phyloP scores from a whole-genome alignment of 2,329 filamentous ascomycete species.

The Gliomastix tumulicola region DNA sequence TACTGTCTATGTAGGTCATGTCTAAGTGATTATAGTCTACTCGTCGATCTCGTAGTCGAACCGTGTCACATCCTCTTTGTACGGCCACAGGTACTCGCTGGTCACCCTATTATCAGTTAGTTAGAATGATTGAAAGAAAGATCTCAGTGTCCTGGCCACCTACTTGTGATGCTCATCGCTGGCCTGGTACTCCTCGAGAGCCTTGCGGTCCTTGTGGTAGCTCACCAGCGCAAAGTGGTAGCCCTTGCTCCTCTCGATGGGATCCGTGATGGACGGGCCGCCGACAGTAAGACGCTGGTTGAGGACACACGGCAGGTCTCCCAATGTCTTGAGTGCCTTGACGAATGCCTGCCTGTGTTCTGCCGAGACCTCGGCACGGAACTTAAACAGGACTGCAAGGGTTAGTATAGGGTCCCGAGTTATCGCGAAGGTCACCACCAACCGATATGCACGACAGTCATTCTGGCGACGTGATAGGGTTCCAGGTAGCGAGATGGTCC shows the following conservation, averaged over 20 bases:
- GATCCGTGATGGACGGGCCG: constrained; percentile 43
- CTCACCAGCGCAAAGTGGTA: constrained; percentile 44
- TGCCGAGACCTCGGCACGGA: constrained; percentile 29
- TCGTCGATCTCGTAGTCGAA: constrained; percentile 46
- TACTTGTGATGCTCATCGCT: constrained; percentile 44
- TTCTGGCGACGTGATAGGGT: too few relatives aligned
- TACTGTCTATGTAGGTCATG: not conserved
- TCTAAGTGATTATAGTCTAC: too few relatives aligned
- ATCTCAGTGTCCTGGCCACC: too few relatives aligned
- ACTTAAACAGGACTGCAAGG: constrained; percentile 42
- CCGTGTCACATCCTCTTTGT: constrained; percentile 41
- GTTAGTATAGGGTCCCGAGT: too few relatives aligned
- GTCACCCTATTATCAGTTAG: constrained; percentile 43
- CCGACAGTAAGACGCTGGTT: constrained; percentile 41
- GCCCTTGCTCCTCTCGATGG: constrained; percentile 44
- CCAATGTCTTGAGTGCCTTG: constrained; percentile 39
- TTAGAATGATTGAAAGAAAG: too few relatives aligned
- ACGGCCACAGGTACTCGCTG: constrained; percentile 41
- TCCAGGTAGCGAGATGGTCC: too few relatives aligned
- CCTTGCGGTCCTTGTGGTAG: constrained; percentile 36
- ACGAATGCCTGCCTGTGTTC: constrained; percentile 37
- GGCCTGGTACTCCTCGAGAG: constrained; percentile 42
- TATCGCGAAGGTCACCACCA: too few relatives aligned
- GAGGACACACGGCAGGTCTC: constrained; percentile 37
- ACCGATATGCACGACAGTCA: too few relatives aligned